Percentiles rank a stretch among this genome's conserved stretches.
Conservation (phyloP, 305 asterid genomes). For the Ajuga reptans region DNA sequence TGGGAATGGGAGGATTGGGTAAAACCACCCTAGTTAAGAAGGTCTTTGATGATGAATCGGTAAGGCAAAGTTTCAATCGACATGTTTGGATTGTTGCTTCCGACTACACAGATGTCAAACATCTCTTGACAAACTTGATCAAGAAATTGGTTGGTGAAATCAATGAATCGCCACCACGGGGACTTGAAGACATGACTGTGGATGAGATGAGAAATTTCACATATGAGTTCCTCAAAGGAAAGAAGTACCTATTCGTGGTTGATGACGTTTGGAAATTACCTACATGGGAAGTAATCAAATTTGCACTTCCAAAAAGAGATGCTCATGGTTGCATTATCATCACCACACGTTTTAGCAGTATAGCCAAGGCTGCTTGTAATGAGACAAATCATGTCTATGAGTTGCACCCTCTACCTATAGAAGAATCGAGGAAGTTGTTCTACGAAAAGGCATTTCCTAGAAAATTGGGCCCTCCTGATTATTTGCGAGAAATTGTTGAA, state of each 20-base stretch:
- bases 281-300: slow-evolving; percentile 17
- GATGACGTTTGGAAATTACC: slow-evolving; percentile 20
- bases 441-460: slow-evolving; percentile 21
- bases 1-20: slow-evolving; percentile 26
- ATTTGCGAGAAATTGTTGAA: slow-evolving; percentile 11
- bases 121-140: background rate
- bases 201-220: background rate
- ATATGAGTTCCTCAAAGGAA: background rate
- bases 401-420: slow-evolving; percentile 12
- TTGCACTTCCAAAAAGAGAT: slow-evolving; percentile 20
- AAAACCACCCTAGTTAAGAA: slow-evolving; percentile 21
- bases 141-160: background rate
- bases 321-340: slow-evolving; percentile 17
- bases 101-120: background rate
- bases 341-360: slow-evolving; percentile 20
- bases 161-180: slow-evolving; percentile 4
- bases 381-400: background rate
- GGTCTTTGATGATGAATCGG: slow-evolving; percentile 2
- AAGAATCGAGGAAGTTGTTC: slow-evolving; percentile 20
- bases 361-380: background rate
- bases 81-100: slow-evolving; percentile 16
- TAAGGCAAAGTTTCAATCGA: background rate
- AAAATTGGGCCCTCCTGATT: slow-evolving; percentile 11
- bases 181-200: background rate
- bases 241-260: slow-evolving; percentile 18